Percentiles rank a stretch among this genome's conserved stretches.
Evolutionary conservation across 257 asterid genomes (phyloP).

Genomic region (Thymus quinquecostatus): DNA sequence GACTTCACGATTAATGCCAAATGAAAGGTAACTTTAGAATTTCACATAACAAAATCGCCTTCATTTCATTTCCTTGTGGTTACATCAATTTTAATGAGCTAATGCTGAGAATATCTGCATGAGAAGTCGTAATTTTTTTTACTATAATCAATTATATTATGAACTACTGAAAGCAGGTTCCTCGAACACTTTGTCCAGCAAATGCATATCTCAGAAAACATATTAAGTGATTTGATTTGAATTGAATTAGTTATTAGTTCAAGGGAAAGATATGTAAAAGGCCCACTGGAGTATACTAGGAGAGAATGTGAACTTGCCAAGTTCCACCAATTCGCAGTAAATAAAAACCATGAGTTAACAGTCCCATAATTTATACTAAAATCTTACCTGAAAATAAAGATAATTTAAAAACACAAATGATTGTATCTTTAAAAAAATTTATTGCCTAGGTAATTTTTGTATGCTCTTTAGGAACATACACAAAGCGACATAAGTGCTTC

Average conservation of each 20-base stretch:
- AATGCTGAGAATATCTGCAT: not conserved
- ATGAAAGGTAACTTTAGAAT: not conserved
- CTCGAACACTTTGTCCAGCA: not conserved
- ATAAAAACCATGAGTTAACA: not conserved
- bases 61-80: not conserved
- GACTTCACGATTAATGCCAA: conserved; percentile 8
- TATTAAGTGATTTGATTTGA: not conserved
- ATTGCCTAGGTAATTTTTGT: not conserved
- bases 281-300: not conserved
- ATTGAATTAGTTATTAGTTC: not conserved
- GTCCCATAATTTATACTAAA: not conserved
- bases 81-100: not conserved
- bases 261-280: no score
- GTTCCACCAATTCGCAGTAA: not conserved
- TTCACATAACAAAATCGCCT: not conserved
- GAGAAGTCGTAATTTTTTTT: not conserved
- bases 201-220: not conserved
- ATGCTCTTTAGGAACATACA: not conserved
- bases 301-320: not conserved
- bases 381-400: not conserved
- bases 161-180: not conserved
- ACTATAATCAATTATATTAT: not conserved
- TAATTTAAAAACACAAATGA: no score
- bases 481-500: not conserved
- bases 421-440: not conserved